Conservation (phyloP, 352 stramenopile species). For the Pseudoperonospora humuli region DNA sequence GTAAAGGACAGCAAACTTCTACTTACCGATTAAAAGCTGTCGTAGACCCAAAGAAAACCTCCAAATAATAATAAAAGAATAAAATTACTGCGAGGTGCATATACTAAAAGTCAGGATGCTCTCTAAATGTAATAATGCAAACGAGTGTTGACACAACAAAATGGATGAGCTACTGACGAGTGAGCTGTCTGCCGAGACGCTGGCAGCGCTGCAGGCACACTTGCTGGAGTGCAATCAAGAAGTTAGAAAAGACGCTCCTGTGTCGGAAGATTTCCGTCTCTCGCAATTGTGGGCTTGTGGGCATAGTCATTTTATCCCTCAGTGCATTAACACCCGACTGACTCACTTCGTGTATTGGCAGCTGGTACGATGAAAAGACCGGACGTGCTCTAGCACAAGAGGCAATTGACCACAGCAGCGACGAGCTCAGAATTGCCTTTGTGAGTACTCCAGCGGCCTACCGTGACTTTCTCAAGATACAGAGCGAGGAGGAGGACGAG, state of each 20-base stretch:
- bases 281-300: conserved; percentile 34
- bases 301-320: not conserved
- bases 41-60: no score
- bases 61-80: no score
- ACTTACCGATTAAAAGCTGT: no score
- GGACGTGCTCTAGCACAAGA: conserved; percentile 34
- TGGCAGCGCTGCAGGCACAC: conserved; percentile 40
- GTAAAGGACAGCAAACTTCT: no score
- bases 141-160: not conserved
- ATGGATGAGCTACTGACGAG: conserved; percentile 34
- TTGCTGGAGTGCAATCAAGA: conserved; percentile 22
- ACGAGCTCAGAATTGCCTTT: conserved; percentile 34
- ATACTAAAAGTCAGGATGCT: no score
- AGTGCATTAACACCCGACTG: conserved; percentile 1
- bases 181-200: conserved; percentile 36
- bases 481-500: conserved; percentile 23
- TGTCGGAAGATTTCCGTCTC: conserved; percentile 43
- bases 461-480: conserved; percentile 29
- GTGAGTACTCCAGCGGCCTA: conserved; percentile 42
- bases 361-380: conserved; percentile 42
- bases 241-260: conserved; percentile 13
- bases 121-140: conserved; percentile 2
- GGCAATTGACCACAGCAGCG: conserved; percentile 35
- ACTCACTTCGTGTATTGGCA: not conserved
- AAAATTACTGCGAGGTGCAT: no score